Evolutionary conservation across 495 filamentous ascomycete species (phyloP).

Genomic region (Neurospora sp.): DNA sequence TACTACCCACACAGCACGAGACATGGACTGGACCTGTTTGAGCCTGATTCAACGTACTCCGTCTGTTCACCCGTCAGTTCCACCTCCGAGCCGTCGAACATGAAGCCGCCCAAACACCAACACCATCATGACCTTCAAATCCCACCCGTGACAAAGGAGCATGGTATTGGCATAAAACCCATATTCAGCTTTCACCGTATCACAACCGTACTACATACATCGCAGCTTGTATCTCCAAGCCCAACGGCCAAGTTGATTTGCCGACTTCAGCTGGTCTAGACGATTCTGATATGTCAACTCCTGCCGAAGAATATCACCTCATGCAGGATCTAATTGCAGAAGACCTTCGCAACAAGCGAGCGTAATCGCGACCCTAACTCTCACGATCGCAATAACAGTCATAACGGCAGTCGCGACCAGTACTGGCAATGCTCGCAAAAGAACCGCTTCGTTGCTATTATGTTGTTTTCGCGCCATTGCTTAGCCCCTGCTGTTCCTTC

Average conservation of each 20-base stretch:
- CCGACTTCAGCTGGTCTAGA: conserved; percentile 2
- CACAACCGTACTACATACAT: not conserved
- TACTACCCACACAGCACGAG: conserved; percentile 8
- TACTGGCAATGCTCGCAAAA: too few species aligned
- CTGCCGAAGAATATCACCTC: not conserved
- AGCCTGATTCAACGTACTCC: conserved; percentile 6
- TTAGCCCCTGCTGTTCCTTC: too few species aligned
- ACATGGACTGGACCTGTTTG: conserved; percentile 9
- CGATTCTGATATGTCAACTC: not conserved
- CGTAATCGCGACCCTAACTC: not conserved
- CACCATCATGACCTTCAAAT: too few species aligned
- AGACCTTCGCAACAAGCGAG: not conserved
- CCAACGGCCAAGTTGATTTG: conserved; percentile 5
- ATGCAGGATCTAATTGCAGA: too few species aligned
- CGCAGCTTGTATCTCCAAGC: conserved; percentile 1
- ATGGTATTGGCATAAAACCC: conserved; percentile 20
- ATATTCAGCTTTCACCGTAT: not conserved
- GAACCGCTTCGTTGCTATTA: too few species aligned
- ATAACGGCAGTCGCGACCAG: too few species aligned
- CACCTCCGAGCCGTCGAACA: too few species aligned
- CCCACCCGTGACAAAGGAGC: conserved; percentile 12
- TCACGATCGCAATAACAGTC: too few species aligned
- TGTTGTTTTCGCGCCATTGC: too few species aligned
- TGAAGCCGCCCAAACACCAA: not conserved
- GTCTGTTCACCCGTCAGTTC: not conserved